Base-by-base conservation (phyloP, 1,284 basidiomycete species). In the Cystobasidium sp. region DNA sequence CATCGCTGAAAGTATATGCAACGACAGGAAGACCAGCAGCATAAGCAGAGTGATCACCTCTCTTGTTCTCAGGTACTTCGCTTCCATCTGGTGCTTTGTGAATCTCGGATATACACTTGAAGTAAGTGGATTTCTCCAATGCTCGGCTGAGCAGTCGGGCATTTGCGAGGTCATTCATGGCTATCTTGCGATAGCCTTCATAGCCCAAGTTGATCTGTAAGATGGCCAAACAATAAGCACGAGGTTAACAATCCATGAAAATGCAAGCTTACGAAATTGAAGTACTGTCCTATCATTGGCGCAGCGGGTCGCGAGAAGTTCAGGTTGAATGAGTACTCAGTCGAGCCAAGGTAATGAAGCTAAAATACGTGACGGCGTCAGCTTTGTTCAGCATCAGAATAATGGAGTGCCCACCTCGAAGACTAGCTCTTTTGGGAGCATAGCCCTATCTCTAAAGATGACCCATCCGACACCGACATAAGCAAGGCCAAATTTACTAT, bases 251-350 rank as follows among this genome's bases (percentile, higher is more conserved):
- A 71, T 76, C 67, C 67, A 16, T 61, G 37, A 9, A 61, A 44
- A n/a, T 31, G 31, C 31, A 31, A 18, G 24, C 64, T 55, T 39
- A 66, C 43, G 44, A 79, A 88, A 82, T 93, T 96, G 86, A 93
- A 97, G 84, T 95, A 93, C 82, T 96, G 93, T 0, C 89, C 91
- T 64, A 97, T 89, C 80, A 98, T 91, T 10, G 94, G 92, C 52
- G 92, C 88, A 31, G 92, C 92, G 0, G 93, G 93, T 9, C 94
- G 88, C 55, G 91, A 93, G 82, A 98, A 98, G 85, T 98, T 97
- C 80, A 97, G 87, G 31, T 93, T 95, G 85, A 95, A 97, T 0
- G 90, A 86, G 80, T 88, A 88, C 78, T 88, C 87, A 71, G 87
- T 85, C 0, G 83, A 84, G n/a, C 85, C 85, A 62, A 86, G 83